Conservation (phyloP, 345 rosid genomes). For the Gossypium herbaceum region DNA sequence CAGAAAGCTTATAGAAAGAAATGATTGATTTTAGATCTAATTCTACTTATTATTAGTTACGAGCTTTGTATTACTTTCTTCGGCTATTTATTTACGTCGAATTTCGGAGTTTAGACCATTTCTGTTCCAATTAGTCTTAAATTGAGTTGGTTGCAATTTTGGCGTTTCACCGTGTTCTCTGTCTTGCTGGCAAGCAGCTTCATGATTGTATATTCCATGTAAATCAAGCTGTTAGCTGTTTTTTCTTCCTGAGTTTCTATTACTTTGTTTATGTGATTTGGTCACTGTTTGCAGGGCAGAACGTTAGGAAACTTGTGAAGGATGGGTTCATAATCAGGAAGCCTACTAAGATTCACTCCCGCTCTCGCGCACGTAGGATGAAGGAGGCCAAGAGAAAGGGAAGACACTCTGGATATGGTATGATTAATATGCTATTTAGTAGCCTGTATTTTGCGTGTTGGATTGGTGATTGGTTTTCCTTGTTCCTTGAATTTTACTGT, state of each 20-base stretch:
- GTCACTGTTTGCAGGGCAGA: conserved; percentile 47
- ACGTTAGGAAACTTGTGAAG: conserved; percentile 70
- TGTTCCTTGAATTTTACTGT: neutral
- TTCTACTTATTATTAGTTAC: neutral
- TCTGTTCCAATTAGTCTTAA: neutral
- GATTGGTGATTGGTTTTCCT: neutral
- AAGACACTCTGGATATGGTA: conserved; percentile 80
- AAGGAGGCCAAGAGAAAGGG: conserved; percentile 77
- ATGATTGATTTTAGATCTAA: neutral
- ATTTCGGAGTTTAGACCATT: neutral
- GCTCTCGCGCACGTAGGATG: conserved; percentile 68
- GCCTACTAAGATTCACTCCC: conserved; percentile 78
- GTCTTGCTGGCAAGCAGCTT: neutral
- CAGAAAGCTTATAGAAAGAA: neutral
- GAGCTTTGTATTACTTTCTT: neutral
- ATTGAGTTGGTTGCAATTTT: neutral
- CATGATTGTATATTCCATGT: neutral
- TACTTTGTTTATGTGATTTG: neutral
- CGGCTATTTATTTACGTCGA: neutral
- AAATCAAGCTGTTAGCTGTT: neutral
- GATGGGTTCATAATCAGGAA: conserved; percentile 78
- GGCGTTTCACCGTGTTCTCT: neutral
- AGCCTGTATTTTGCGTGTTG: neutral
- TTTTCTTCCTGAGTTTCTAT: neutral
- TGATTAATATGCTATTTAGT: neutral